A percentile compares a stretch with the other conserved stretches of the same genome.
phyloP scores from a whole-genome alignment of 225 moss, liverwort and hornwort species.

The Pseudoscleropodium purum region DNA sequence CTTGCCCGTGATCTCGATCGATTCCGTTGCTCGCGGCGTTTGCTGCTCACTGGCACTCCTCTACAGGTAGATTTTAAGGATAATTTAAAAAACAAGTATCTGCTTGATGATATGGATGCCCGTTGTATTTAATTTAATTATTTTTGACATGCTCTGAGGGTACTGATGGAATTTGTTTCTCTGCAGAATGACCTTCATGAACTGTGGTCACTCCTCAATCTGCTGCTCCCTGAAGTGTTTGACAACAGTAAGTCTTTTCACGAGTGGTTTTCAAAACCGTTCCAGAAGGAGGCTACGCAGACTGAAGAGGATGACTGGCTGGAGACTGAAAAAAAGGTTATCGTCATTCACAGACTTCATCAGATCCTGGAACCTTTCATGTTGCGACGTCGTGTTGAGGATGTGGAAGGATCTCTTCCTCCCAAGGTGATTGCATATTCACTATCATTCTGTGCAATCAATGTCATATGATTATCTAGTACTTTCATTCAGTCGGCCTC shows the following conservation, averaged over 20 bases:
- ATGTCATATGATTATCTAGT: neutral
- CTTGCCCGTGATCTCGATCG: constrained; percentile 98
- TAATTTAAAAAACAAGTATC: neutral
- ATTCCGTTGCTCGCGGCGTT: constrained; percentile 89
- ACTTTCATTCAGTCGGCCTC: neutral
- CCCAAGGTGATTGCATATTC: constrained; percentile 49
- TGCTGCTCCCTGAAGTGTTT: constrained; percentile 94
- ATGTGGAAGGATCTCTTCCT: constrained; percentile 99
- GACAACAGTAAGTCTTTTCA: constrained; percentile 96
- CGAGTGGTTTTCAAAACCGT: constrained; percentile 99
- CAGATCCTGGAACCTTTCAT: constrained; percentile 98
- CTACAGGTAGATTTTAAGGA: constrained; percentile 47
- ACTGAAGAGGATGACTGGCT: constrained; percentile 98
- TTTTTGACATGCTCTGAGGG: neutral
- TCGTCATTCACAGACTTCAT: constrained; percentile 94
- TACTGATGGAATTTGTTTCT: neutral
- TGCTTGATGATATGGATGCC: neutral
- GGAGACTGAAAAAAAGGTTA: constrained; percentile 98
- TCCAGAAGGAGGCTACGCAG: constrained; percentile 80
- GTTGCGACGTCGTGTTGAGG: constrained; percentile 96
- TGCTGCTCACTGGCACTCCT: constrained; percentile 95
- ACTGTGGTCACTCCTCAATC: constrained; percentile 94
- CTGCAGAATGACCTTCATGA: constrained; percentile 94
- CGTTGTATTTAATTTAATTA: neutral
- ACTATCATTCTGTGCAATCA: neutral